Conservation (phyloP, 768 basidiomycete species). For the Lactifluus hygrophoroides region DNA sequence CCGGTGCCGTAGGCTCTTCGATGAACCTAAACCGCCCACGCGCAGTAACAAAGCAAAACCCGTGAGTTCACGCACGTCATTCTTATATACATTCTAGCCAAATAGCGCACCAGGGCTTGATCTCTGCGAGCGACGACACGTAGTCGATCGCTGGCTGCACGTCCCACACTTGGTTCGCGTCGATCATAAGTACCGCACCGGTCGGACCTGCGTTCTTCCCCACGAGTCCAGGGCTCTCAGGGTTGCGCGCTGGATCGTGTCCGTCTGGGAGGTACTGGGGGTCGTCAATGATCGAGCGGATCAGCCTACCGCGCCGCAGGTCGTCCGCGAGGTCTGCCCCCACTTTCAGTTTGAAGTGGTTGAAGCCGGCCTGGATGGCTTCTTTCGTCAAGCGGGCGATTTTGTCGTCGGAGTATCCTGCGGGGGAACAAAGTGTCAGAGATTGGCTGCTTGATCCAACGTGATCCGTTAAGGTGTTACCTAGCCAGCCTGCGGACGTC, state of each 20-base stretch:
- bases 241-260: conserved; percentile 43
- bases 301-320: conserved; percentile 77
- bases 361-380: conserved; percentile 82
- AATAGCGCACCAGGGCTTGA: conserved; percentile 84
- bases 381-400: conserved; percentile 79
- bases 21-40: conserved; percentile 62
- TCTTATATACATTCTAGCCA: no score
- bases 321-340: conserved; percentile 78
- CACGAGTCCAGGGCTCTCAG: conserved; percentile 49
- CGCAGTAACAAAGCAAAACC: conserved; percentile 22
- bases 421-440: background rate
- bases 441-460: background rate
- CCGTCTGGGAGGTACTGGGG: conserved; percentile 68
- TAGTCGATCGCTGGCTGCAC: conserved; percentile 90
- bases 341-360: conserved; percentile 99
- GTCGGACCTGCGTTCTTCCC: conserved; percentile 95
- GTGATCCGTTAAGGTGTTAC: conserved; percentile 26
- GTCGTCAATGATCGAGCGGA: conserved; percentile 93
- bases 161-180: conserved; percentile 96
- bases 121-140: conserved; percentile 64
- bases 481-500: conserved; percentile 89
- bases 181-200: conserved; percentile 92
- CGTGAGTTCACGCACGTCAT: no score
- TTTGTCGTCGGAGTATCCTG: conserved; percentile 89
- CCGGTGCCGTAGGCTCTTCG: conserved; percentile 89